Conservation (phyloP, 2,329 filamentous ascomycete genomes). For the Diaporthe sp. region DNA sequence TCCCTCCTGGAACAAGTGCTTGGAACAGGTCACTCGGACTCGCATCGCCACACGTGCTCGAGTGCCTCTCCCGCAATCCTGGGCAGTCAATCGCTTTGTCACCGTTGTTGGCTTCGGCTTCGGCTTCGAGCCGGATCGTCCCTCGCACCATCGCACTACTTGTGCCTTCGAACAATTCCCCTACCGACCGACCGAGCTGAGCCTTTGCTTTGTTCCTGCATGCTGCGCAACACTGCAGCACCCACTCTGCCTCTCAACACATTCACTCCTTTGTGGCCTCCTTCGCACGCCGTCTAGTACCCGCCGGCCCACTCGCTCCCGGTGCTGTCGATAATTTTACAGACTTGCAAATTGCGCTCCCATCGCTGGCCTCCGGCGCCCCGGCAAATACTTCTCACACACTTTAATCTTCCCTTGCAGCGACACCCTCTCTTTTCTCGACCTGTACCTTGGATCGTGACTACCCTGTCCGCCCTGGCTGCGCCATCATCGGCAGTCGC, state of each 20-base stretch:
- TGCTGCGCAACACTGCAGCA: conserved; percentile 18
- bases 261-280: conserved; percentile 18
- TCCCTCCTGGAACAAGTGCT: neutral
- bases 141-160: conserved; percentile 6
- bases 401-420: neutral
- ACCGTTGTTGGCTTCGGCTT: conserved; percentile 18
- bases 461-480: conserved; percentile 18
- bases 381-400: neutral
- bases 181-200: neutral
- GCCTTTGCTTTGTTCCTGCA: conserved; percentile 15
- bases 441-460: conserved; percentile 13
- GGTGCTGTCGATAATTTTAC: neutral
- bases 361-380: conserved; percentile 6
- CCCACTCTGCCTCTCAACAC: conserved; percentile 4
- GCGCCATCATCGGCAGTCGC: conserved; percentile 26
- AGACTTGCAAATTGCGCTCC: conserved; percentile 7
- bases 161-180: neutral
- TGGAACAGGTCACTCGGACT: conserved; percentile 2
- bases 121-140: conserved; percentile 9
- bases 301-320: conserved; percentile 5
- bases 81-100: conserved; percentile 30
- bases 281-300: conserved; percentile 7
- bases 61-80: neutral
- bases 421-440: neutral
- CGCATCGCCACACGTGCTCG: conserved; percentile 30